Conservation (phyloP, 495 filamentous ascomycete species). For the Friedmanniomyces simplex region DNA sequence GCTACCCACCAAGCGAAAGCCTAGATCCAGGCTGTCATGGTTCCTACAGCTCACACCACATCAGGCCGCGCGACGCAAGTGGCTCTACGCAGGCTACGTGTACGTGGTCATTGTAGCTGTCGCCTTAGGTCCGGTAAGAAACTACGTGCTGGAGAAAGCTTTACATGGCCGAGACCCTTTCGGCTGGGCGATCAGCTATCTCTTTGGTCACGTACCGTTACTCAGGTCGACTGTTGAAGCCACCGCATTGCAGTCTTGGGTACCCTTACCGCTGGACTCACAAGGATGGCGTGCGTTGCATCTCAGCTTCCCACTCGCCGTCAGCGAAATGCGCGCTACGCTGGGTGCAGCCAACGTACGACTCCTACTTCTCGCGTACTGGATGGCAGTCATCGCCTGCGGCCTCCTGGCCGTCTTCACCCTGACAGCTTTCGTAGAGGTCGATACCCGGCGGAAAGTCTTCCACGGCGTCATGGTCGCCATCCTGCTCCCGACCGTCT, state of each 20-base stretch:
- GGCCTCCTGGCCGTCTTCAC: conserved; percentile 65
- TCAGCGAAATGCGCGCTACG: background rate
- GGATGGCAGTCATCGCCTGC: conserved; percentile 50
- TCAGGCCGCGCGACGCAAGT: conserved; percentile 67
- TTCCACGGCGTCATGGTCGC: conserved; percentile 97
- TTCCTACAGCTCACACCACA: conserved; percentile 70
- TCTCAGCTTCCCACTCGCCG: conserved; percentile 1
- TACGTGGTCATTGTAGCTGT: conserved; percentile 54
- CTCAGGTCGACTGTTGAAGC: conserved; percentile 36
- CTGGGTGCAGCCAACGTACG: conserved; percentile 72
- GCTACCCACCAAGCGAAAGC: conserved; percentile 41
- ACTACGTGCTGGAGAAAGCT: conserved; percentile 54
- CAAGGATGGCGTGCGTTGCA: background rate
- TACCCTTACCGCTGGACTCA: conserved; percentile 49
- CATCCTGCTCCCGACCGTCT: conserved; percentile 82
- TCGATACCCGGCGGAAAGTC: conserved; percentile 95
- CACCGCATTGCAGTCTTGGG: conserved; percentile 63
- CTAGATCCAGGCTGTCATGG: conserved; percentile 55
- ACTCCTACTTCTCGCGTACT: conserved; percentile 67
- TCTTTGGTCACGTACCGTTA: conserved; percentile 63
- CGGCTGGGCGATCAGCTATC: conserved; percentile 83
- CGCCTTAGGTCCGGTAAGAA: conserved; percentile 60
- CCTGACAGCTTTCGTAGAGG: conserved; percentile 55
- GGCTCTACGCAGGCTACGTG: conserved; percentile 70
- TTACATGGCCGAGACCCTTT: conserved; percentile 68